A percentile compares a stretch with the other conserved stretches of the same genome.
These are phyloP conservation scores for Wickerhamiella sorbophila DNA, from an alignment of 805 yeast species.

Conservation along the genomic window DNA sequence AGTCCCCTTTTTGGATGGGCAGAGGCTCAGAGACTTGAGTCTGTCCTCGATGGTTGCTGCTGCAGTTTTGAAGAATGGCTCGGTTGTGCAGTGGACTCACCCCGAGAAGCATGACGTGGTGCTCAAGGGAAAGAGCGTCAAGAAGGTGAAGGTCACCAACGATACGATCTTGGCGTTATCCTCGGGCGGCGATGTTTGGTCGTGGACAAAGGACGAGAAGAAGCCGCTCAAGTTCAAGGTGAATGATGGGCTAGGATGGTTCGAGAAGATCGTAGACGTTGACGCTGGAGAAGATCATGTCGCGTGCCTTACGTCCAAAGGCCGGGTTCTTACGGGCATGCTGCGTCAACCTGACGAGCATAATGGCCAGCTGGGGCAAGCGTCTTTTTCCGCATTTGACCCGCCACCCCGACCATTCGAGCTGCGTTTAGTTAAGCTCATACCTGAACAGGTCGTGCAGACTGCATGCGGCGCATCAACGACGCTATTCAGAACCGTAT, in stretches of 20 bases:
- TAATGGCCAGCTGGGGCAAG: constrained; percentile 76
- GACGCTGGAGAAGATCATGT: constrained; percentile 56
- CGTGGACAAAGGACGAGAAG: constrained; percentile 10
- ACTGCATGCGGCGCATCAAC: constrained; percentile 67
- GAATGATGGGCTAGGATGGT: constrained; percentile 20
- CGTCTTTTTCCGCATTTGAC: constrained; percentile 52
- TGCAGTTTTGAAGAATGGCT: constrained; percentile 56
- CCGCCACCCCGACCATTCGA: constrained; percentile 35
- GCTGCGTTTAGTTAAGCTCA: constrained; percentile 40
- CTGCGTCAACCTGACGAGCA: constrained; percentile 29
- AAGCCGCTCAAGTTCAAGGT: constrained; percentile 2
- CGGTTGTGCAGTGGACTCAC: constrained; percentile 51
- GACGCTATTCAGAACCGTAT: constrained; percentile 50
- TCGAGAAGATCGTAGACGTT: constrained; percentile 41
- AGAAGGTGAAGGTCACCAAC: constrained; percentile 28
- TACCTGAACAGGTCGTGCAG: constrained; percentile 40
- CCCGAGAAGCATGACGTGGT: constrained; percentile 25
- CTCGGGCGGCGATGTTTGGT: constrained; percentile 26
- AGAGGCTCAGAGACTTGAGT: constrained; percentile 41
- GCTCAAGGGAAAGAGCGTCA: constrained; percentile 35
- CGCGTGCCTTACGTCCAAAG: constrained; percentile 43
- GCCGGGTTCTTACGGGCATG: constrained; percentile 48
- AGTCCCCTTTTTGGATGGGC: constrained; percentile 48
- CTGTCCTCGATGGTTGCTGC: constrained; percentile 33
- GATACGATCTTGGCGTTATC: constrained; percentile 30